phyloP scores from a whole-genome alignment of 2,329 filamentous ascomycete genomes.

The Phyllosticta paracitricarpa region DNA sequence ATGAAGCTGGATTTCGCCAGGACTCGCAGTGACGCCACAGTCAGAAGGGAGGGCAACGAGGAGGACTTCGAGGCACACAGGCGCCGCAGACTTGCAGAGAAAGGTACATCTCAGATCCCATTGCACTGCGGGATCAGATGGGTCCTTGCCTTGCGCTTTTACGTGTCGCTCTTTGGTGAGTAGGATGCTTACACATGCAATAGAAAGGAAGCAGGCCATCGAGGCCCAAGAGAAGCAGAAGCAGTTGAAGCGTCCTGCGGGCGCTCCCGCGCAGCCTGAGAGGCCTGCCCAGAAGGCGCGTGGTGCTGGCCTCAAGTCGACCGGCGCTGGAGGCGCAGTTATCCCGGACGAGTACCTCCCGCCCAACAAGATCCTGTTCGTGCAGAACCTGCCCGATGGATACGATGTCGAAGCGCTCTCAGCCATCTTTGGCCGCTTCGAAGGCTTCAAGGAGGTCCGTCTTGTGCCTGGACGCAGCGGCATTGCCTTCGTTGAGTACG shows the following conservation, averaged over 20 bases:
- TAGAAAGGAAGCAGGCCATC: slow-evolving; percentile 69
- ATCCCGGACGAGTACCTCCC: slow-evolving; percentile 97
- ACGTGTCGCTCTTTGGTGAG: background rate
- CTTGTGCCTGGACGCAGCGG: slow-evolving; percentile 76
- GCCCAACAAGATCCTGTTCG: slow-evolving; percentile 92
- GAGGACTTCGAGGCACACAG: slow-evolving; percentile 87
- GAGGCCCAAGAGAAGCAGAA: slow-evolving; percentile 72
- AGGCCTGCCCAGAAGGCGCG: slow-evolving; percentile 59
- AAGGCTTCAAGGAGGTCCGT: slow-evolving; percentile 88
- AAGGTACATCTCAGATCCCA: slow-evolving; percentile 49
- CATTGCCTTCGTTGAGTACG: slow-evolving; percentile 95
- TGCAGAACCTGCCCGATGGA: slow-evolving; percentile 84
- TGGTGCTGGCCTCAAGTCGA: slow-evolving; percentile 65
- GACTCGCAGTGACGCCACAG: slow-evolving; percentile 77
- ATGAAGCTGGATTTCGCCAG: slow-evolving; percentile 78
- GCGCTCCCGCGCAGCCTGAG: slow-evolving; percentile 38
- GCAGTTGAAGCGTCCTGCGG: slow-evolving; percentile 55
- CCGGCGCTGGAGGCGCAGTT: slow-evolving; percentile 55
- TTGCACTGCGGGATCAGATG: slow-evolving; percentile 7
- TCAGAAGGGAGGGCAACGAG: slow-evolving; percentile 59
- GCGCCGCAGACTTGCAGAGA: slow-evolving; percentile 72
- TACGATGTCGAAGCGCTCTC: slow-evolving; percentile 73
- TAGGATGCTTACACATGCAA: slow-evolving; percentile 1
- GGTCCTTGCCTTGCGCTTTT: background rate
- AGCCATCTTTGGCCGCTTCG: slow-evolving; percentile 75